Evolutionary conservation across 768 basidiomycete species (phyloP), one percentile per base, ranked within the genome.

Genomic region (Phaeolepiota aurea): DNA sequence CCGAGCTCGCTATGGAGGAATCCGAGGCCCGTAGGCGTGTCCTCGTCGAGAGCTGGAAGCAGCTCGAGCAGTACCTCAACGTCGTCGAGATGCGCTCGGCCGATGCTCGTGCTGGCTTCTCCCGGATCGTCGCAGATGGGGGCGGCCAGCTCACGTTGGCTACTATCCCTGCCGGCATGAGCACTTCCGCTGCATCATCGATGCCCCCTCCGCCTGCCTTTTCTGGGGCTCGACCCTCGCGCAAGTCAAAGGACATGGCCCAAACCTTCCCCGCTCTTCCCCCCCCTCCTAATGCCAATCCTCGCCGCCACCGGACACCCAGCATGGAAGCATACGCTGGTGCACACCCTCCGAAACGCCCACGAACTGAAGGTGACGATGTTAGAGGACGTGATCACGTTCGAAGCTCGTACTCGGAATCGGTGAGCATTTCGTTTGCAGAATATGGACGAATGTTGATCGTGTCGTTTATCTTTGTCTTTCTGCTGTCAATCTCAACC

Each of bases 1-100:
- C 75, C 2, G 77, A 81, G 53, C 52, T 56, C 20, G 70, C 67
- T 3, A 64, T 74, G 38, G 78, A 80, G 50, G 78, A 81, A 9
- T 68, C 72, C 0, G 71, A 76, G 21, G 66, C 71, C 0, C 64
- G 73, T 10, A 51, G 67, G 43, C 61, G 61, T 38, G 56, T 64
- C 41, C 43, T 77, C 25, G 54, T 63, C 16, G 71, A 77, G 14
- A 59, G 62, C 18, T 82, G 78, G 77, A 36, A 50, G 1, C 67
- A 72, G 42, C 62, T 79, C 46, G 69, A 71, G 18, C 63, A 63
- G 23, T 72, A 72, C 48, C 63, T 82, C 36, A 47, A 48, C 15
- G 49, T 57, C 38, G 42, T 76, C 44, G 76, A 79, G 31, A 28
- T 64, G 21, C 64, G 69, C 20, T 61, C 65, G 1, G 54, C 65